Conservation (phyloP, 345 rosid species). For the Eutrema japonicum region DNA sequence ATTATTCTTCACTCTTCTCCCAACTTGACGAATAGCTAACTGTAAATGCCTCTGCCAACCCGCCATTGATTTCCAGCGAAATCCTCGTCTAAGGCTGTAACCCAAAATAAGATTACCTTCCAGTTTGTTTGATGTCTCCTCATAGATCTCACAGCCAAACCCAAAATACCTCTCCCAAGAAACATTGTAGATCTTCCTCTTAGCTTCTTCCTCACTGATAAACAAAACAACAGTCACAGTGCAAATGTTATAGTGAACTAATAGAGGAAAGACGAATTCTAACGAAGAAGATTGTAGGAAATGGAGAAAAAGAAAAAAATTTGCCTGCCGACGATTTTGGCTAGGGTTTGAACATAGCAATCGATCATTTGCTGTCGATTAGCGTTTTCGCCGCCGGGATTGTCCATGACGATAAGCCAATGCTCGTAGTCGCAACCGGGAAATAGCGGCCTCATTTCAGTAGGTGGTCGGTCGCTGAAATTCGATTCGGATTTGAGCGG, state of each 20-base stretch:
- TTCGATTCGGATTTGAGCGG: conserved; percentile 41
- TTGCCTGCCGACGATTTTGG: conserved; percentile 64
- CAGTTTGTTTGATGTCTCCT: conserved; percentile 83
- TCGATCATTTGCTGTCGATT: conserved; percentile 87
- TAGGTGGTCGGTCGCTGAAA: conserved; percentile 37
- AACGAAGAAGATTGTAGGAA: too few relatives aligned
- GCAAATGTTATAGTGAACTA: too few relatives aligned
- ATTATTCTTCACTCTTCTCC: too few relatives aligned
- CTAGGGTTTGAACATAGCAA: conserved; percentile 73
- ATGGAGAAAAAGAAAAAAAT: background rate
- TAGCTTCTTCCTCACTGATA: conserved; percentile 83
- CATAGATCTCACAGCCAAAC: conserved; percentile 88
- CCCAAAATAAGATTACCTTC: conserved; percentile 74
- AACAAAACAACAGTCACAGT: background rate
- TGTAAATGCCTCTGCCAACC: too few relatives aligned
- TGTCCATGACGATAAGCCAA: conserved; percentile 91
- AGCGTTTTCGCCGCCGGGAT: conserved; percentile 87
- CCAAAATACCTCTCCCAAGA: conserved; percentile 93
- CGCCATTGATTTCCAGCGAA: too few relatives aligned
- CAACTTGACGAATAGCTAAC: too few relatives aligned
- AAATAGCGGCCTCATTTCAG: conserved; percentile 40
- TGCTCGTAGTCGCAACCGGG: conserved; percentile 53
- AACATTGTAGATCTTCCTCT: conserved; percentile 83
- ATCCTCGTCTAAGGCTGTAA: too few relatives aligned
- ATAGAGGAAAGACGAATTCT: background rate